Conservation (phyloP, 2,329 filamentous ascomycete species). For the Falciphora oryzae region DNA sequence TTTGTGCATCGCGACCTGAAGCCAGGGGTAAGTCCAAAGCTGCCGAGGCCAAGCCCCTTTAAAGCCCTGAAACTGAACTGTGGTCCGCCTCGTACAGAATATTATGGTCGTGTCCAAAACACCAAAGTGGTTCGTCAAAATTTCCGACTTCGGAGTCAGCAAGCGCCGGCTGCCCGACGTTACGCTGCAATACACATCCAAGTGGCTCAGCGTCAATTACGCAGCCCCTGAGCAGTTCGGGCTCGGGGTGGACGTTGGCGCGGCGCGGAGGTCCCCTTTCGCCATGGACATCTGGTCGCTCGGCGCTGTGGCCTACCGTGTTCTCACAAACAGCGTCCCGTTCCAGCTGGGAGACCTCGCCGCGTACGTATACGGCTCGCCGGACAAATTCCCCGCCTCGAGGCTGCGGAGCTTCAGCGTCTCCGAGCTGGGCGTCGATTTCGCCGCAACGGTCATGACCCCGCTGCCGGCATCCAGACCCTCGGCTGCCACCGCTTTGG, state of each 20-base stretch:
- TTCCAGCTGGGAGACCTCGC: neutral
- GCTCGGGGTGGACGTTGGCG: neutral
- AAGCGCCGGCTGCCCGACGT: conserved; percentile 16
- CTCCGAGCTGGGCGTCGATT: no score
- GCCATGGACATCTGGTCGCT: conserved; percentile 23
- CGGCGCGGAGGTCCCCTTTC: conserved; percentile 6
- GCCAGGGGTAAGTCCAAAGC: conserved; percentile 16
- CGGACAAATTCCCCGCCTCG: no score
- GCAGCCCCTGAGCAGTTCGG: conserved; percentile 20
- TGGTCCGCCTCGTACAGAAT: no score
- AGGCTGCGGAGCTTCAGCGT: no score
- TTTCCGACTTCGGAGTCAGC: conserved; percentile 23
- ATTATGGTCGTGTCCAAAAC: conserved; percentile 18
- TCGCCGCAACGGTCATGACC: no score
- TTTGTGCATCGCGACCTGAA: conserved; percentile 20
- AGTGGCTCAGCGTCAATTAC: conserved; percentile 15
- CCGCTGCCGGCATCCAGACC: no score
- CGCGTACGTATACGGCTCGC: no score
- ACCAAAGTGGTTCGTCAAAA: conserved; percentile 23
- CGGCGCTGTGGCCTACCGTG: conserved; percentile 17
- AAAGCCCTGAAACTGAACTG: no score
- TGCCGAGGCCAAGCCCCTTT: neutral
- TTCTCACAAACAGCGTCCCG: conserved; percentile 11
- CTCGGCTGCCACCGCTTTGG: no score
- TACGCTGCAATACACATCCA: conserved; percentile 13